These are phyloP conservation scores for Hordeum marinum DNA, from an alignment of 176 grass and related monocot genomes.

Conservation along the genomic window DNA sequence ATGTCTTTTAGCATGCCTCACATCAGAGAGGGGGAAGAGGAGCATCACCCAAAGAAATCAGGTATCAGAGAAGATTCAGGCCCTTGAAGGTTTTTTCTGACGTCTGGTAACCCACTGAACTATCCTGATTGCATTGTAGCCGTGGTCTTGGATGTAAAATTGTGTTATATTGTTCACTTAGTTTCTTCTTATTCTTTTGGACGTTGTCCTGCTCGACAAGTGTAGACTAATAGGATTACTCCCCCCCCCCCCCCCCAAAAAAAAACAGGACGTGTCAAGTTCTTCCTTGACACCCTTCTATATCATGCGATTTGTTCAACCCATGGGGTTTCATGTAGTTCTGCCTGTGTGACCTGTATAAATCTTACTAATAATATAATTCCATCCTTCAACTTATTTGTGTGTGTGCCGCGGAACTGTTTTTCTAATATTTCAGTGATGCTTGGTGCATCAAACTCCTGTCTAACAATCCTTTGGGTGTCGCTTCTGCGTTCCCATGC, in stretches of 20 bases:
- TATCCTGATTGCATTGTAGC: slow-evolving; percentile 20
- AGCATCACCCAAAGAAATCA: slow-evolving; percentile 37
- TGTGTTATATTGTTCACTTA: slow-evolving; percentile 33
- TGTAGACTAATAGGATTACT: slow-evolving; percentile 54
- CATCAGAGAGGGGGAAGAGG: slow-evolving; percentile 67
- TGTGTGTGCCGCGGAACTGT: background rate
- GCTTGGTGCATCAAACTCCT: background rate
- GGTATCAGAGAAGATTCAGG: slow-evolving; percentile 38
- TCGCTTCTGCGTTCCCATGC: background rate
- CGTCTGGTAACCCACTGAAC: background rate
- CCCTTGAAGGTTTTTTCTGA: slow-evolving; percentile 28
- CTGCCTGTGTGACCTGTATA: slow-evolving; percentile 33
- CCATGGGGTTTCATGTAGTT: slow-evolving; percentile 19
- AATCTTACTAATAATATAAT: slow-evolving; percentile 37
- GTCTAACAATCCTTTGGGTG: background rate
- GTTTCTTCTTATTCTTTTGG: slow-evolving; percentile 35
- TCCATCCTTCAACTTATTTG: background rate
- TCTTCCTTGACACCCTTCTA: slow-evolving; percentile 34
- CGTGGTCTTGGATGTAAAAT: slow-evolving; percentile 30
- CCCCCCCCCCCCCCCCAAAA: background rate
- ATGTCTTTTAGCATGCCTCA: slow-evolving; percentile 59
- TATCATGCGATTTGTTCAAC: slow-evolving; percentile 23
- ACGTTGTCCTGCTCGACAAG: slow-evolving; percentile 27
- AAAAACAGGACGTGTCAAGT: slow-evolving; percentile 13
- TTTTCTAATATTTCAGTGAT: background rate